A percentile compares a stretch with the other conserved stretches of the same genome.
Conservation (phyloP, 169 alveolate species). For the Babesia sp. region DNA sequence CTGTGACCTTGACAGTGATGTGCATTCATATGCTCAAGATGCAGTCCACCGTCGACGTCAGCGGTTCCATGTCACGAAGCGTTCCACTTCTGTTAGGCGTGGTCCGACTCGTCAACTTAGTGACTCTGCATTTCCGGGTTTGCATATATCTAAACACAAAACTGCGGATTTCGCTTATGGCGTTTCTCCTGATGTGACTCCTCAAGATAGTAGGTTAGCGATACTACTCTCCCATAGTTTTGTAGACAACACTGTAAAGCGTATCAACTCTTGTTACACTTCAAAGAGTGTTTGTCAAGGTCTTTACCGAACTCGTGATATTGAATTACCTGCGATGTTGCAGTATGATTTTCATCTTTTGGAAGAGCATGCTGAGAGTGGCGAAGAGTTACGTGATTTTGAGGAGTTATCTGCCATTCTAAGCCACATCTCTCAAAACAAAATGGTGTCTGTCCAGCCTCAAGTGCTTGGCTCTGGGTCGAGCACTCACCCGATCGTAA, state of each 20-base stretch:
- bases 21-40: neutral
- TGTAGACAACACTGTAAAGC: slow-evolving; percentile 31
- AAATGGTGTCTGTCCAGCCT: slow-evolving; percentile 58
- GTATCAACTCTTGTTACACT: slow-evolving; percentile 42
- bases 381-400: slow-evolving; percentile 48
- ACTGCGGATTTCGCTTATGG: slow-evolving; percentile 1
- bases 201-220: neutral
- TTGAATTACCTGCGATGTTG: slow-evolving; percentile 43
- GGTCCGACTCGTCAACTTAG: neutral
- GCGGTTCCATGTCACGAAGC: slow-evolving; percentile 1
- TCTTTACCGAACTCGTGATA: slow-evolving; percentile 15
- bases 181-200: neutral
- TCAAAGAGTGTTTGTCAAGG: slow-evolving; percentile 62
- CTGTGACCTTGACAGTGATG: neutral
- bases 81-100: neutral
- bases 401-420: slow-evolving; percentile 37
- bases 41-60: slow-evolving; percentile 12
- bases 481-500: slow-evolving; percentile 28
- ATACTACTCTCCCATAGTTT: neutral
- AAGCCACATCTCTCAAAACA: slow-evolving; percentile 36
- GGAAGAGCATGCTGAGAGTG: slow-evolving; percentile 59
- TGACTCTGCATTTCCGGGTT: neutral
- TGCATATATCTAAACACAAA: neutral
- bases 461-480: slow-evolving; percentile 14
- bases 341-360: slow-evolving; percentile 47